Base-by-base conservation (phyloP, 345 rosid genomes). In the Gossypium sturtianum region DNA sequence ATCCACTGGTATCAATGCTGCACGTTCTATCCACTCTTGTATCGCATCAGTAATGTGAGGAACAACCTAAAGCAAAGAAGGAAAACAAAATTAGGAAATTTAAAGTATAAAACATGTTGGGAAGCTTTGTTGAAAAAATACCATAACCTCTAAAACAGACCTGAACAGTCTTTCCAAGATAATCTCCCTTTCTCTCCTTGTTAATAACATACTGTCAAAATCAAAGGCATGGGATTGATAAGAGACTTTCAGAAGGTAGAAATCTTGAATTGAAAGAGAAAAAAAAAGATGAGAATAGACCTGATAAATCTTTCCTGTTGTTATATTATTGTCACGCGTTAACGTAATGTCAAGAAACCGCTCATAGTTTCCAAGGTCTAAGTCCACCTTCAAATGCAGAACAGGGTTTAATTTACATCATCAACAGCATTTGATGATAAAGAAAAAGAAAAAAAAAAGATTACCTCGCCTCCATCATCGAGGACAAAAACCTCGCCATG, bases 101-200 rank as follows among this genome's bases (percentile, higher is more conserved):
- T 13, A 61, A 48, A 43, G 11, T 58, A 64, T 15, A 16, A 8
- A 7, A 41, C 16, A 58, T 23, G 38, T 9, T 4, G n/a, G 9
- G 49, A 51, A 44, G 49, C 58, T 70, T 29, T 59, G 54, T 45
- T 41, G 54, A 25, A 12, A 75, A 41, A 11, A 34, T 41, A 45
- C 56, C n/a, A 63, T n/a, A 65, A 25, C 0, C 22, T 22, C 13
- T 44, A 1, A 75, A 41, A 52, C 34, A 15, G 58, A 93, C 98
- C 99, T 95, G 99, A 57, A 95, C 98, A 75, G 98, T 95, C 80
- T 85, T 91, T 83, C 99, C 99, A n/a, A 95, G 93, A 83, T 93
- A 95, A 82, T 91, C 96, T 47, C 99, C 99, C 66, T 63, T 91
- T 82, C 99, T 93, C 82, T 94, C 99, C 75, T 85, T 94, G 75